phyloP scores from a whole-genome alignment of 306 rosid genomes.

The Ormosia semicastrata region DNA sequence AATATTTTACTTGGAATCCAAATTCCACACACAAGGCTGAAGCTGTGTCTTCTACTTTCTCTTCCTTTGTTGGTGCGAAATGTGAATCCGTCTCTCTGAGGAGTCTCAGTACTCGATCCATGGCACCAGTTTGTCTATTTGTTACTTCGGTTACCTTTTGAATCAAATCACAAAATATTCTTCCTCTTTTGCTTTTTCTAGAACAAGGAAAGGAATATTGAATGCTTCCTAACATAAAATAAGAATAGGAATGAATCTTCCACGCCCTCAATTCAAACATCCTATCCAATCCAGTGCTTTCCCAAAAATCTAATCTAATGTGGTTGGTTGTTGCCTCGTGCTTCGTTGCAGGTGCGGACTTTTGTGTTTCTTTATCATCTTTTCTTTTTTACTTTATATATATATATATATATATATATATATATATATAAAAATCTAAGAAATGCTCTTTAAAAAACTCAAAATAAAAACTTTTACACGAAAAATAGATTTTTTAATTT shows the following conservation, averaged over 20 bases:
- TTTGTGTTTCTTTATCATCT: background rate
- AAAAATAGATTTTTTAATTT: too few species aligned
- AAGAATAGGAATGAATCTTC: constrained; percentile 1
- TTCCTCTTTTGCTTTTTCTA: background rate
- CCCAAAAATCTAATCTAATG: background rate
- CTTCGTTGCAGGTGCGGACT: background rate
- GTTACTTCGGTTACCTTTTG: background rate
- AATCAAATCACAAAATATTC: background rate
- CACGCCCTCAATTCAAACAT: constrained; percentile 9
- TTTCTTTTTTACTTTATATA: background rate
- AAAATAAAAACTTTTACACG: too few species aligned
- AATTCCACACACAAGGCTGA: background rate
- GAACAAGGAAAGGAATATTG: background rate
- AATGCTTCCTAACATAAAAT: background rate
- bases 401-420: too few species aligned
- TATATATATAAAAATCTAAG: too few species aligned
- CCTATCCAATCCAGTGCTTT: background rate
- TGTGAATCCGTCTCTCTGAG: background rate
- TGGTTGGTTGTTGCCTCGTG: constrained; percentile 32
- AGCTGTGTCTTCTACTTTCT: background rate
- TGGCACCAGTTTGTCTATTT: background rate
- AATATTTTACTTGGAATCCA: background rate
- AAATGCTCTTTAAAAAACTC: too few species aligned
- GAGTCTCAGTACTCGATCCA: background rate
- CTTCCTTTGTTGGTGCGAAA: background rate